Conservation (phyloP, 2,329 filamentous ascomycete species). For the Xylaria hypoxylon region DNA sequence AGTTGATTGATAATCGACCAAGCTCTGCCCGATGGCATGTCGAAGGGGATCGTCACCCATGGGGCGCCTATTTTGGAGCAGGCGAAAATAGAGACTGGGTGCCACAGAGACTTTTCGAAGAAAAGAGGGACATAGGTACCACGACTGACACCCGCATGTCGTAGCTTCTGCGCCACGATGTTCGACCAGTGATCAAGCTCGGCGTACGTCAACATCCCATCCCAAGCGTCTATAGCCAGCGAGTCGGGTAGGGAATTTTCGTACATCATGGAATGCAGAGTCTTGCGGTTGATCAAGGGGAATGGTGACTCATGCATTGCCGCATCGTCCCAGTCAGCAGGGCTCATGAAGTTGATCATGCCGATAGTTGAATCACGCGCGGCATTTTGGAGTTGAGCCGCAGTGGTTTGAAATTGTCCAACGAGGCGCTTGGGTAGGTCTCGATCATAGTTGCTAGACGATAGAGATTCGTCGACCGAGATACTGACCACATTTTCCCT, state of each 20-base stretch:
- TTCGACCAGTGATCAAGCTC: background rate
- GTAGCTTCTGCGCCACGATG: background rate
- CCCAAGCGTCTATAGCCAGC: background rate
- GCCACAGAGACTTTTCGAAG: background rate
- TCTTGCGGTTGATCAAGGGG: background rate
- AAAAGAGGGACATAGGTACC: background rate
- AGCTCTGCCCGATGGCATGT: background rate
- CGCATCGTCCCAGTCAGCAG: background rate
- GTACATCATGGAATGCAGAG: background rate
- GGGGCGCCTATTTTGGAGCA: background rate
- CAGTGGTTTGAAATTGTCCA: background rate
- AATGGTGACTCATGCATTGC: background rate
- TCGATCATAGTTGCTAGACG: background rate
- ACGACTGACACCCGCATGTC: background rate
- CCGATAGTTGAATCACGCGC: background rate
- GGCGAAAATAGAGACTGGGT: background rate
- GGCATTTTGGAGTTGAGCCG: background rate
- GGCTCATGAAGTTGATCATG: background rate
- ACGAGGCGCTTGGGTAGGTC: background rate
- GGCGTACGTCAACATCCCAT: background rate
- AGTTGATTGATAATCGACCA: background rate
- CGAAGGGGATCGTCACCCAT: background rate
- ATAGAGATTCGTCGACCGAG: background rate
- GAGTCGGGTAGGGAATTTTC: background rate
- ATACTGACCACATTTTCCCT: background rate